phyloP scores from a whole-genome alignment of 2,329 filamentous ascomycete genomes.

The Ceratocystis diversiconidia region DNA sequence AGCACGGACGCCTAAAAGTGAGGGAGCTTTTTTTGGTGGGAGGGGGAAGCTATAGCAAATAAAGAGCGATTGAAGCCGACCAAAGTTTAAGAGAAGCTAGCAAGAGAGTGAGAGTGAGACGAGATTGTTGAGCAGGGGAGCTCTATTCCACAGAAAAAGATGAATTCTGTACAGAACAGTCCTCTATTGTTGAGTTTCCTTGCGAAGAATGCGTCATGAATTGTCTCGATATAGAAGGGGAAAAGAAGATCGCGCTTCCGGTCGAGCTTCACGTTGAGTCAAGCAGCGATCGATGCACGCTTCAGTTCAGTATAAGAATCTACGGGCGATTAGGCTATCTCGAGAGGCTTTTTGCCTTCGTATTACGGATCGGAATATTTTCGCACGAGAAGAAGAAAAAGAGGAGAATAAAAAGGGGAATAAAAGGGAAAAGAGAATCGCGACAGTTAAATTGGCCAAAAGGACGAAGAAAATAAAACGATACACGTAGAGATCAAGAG shows the following conservation, averaged over 20 bases:
- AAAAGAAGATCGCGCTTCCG: too few species aligned
- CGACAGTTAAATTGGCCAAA: not conserved
- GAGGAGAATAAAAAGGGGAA: not conserved
- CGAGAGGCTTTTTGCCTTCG: not conserved
- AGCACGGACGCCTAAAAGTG: not conserved
- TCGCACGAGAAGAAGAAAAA: constrained; percentile 4
- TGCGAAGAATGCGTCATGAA: too few species aligned
- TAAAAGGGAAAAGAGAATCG: not conserved
- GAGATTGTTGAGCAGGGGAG: not conserved
- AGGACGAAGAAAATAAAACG: not conserved
- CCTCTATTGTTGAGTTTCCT: too few species aligned
- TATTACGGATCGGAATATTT: not conserved
- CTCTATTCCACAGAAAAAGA: too few species aligned
- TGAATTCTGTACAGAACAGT: too few species aligned
- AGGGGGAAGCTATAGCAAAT: not conserved
- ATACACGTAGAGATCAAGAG: not conserved
- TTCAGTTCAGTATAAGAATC: not conserved
- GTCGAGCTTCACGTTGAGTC: not conserved
- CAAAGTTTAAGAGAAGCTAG: too few species aligned
- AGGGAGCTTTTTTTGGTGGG: not conserved
- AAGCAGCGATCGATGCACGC: not conserved
- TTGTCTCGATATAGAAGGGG: too few species aligned
- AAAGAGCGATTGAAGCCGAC: not conserved
- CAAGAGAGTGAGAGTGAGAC: not conserved
- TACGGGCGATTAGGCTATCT: too few species aligned